Conservation (phyloP, 129 eudicot genomes). For the Flaveria trinervia region DNA sequence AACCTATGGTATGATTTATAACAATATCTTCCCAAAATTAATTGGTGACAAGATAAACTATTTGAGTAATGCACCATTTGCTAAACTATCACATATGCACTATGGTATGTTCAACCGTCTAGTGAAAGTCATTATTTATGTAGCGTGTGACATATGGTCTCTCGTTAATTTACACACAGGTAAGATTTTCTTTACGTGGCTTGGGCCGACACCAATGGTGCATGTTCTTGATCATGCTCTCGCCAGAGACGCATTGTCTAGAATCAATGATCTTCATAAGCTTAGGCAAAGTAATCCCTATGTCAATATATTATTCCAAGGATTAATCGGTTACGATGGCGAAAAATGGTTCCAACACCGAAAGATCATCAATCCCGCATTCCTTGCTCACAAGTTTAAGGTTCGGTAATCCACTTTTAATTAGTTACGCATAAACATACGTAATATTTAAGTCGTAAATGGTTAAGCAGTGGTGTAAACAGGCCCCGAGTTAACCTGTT, state of each 20-base stretch:
- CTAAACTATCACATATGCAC: too few species aligned
- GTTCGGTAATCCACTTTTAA: not conserved
- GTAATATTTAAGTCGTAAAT: too few species aligned
- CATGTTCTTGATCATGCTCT: constrained; percentile 37
- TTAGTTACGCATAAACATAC: too few species aligned
- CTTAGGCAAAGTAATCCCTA: constrained; percentile 32
- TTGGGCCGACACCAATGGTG: constrained; percentile 40
- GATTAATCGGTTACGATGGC: constrained; percentile 34
- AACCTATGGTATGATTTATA: constrained; percentile 18
- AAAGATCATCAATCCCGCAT: constrained; percentile 42
- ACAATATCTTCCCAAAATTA: too few species aligned
- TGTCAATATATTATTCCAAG: constrained; percentile 32
- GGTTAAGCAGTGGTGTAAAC: too few species aligned
- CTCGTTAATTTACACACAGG: too few species aligned
- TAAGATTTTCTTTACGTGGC: constrained; percentile 31
- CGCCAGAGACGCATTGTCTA: constrained; percentile 30
- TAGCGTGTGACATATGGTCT: too few species aligned
- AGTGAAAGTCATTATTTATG: too few species aligned
- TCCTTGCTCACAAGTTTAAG: constrained; percentile 38
- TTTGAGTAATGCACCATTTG: too few species aligned
- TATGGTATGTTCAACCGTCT: too few species aligned
- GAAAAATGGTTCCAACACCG: constrained; percentile 41
- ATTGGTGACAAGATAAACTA: too few species aligned
- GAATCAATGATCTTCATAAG: constrained; percentile 35
- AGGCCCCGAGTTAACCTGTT: too few species aligned